These are phyloP conservation scores for Sisymbrium irio DNA, from an alignment of 345 rosid genomes.

Conservation along the genomic window DNA sequence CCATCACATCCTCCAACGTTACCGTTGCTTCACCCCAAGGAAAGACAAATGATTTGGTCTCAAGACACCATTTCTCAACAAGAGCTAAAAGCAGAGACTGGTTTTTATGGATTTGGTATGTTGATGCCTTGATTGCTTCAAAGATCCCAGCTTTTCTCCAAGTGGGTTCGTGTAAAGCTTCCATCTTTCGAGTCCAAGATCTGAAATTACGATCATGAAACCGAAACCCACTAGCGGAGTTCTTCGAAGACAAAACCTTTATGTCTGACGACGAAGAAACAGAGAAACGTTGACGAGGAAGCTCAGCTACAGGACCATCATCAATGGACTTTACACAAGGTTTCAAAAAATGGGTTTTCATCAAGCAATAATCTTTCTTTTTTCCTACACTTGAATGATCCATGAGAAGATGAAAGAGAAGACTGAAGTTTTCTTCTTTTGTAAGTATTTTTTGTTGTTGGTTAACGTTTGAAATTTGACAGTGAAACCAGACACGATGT, in stretches of 20 bases:
- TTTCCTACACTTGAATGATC: background rate
- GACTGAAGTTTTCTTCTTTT: background rate
- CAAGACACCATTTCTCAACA: constrained; percentile 48
- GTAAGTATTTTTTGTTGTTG: background rate
- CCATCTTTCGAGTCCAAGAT: constrained; percentile 43
- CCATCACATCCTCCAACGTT: constrained; percentile 45
- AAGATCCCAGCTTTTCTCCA: constrained; percentile 52
- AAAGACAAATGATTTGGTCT: constrained; percentile 46
- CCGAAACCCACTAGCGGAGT: constrained; percentile 27
- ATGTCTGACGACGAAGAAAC: no score
- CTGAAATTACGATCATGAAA: constrained; percentile 22
- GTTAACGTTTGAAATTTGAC: background rate
- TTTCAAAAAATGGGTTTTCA: constrained; percentile 40
- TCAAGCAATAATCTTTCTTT: constrained; percentile 18
- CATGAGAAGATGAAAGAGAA: background rate
- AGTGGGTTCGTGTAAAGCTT: constrained; percentile 10
- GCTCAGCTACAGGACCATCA: constrained; percentile 14
- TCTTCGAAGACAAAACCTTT: background rate
- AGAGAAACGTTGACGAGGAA: constrained; percentile 5
- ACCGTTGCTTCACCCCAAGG: constrained; percentile 59
- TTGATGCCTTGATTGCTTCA: constrained; percentile 43
- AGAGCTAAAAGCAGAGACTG: constrained; percentile 21
- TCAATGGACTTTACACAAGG: constrained; percentile 24
- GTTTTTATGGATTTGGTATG: constrained; percentile 12
- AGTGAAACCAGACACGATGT: background rate